A percentile compares a stretch with the other conserved stretches of the same genome.
Evolutionary conservation across 805 yeast species (phyloP).

Genomic region (Lipomyces mesembrius): DNA sequence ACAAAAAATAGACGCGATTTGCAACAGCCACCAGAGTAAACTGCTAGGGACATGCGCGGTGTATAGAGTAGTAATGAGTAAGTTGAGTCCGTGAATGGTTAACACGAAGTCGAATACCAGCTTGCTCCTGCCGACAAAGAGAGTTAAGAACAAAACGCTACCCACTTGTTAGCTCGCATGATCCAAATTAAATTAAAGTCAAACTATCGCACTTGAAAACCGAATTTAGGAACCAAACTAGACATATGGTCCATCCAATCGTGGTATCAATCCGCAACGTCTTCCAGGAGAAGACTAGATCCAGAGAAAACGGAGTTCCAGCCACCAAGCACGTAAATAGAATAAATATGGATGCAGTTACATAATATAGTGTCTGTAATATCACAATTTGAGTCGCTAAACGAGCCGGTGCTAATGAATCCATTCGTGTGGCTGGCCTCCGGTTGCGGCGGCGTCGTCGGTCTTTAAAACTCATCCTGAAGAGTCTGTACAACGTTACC

Average conservation of each 20-base stretch:
- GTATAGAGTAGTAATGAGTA: constrained; percentile 68
- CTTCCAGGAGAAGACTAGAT: constrained; percentile 83
- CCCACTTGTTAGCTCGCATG: neutral
- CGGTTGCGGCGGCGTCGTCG: constrained; percentile 18
- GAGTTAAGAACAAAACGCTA: constrained; percentile 80
- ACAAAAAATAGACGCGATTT: constrained; percentile 65
- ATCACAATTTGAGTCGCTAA: constrained; percentile 73
- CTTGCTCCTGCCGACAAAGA: constrained; percentile 89
- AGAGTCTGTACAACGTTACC: too few relatives aligned
- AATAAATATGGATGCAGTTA: constrained; percentile 69
- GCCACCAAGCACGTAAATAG: constrained; percentile 66
- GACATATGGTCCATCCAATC: constrained; percentile 73
- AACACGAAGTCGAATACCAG: constrained; percentile 95
- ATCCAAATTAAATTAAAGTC: neutral
- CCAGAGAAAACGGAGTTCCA: constrained; percentile 69
- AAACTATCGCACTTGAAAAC: constrained; percentile 50
- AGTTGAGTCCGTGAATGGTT: constrained; percentile 84
- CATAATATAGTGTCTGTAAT: constrained; percentile 78
- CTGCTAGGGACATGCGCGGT: constrained; percentile 71
- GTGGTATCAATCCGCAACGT: constrained; percentile 73
- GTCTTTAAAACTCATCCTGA: constrained; percentile 3
- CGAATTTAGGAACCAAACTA: constrained; percentile 82
- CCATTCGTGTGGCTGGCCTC: constrained; percentile 42
- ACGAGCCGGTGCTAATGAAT: constrained; percentile 60
- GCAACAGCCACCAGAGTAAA: constrained; percentile 84